A percentile compares a stretch with the other conserved stretches of the same genome.
Evolutionary conservation across 805 yeast species (phyloP).

Genomic region (Kluyveromyces lactis): DNA sequence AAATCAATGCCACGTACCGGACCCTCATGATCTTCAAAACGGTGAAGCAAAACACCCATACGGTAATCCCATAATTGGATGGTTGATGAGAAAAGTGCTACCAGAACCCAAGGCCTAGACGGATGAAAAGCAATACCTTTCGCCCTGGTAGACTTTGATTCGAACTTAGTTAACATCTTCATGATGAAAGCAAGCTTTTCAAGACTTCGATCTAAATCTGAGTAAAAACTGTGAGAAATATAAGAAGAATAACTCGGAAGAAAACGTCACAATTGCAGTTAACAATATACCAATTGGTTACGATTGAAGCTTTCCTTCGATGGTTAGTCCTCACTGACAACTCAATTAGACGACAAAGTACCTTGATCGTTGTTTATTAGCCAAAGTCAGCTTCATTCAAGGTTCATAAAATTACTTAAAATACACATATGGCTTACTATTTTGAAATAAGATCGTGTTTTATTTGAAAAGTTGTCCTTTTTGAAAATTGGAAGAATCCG

Average conservation of each 20-base stretch:
- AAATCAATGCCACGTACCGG: conserved; percentile 93
- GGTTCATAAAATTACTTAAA: too few relatives aligned
- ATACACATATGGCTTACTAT: too few relatives aligned
- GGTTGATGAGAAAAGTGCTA: conserved; percentile 93
- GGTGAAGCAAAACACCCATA: conserved; percentile 94
- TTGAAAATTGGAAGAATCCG: not conserved
- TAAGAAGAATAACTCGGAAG: too few relatives aligned
- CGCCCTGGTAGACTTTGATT: conserved; percentile 95
- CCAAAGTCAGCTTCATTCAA: too few relatives aligned
- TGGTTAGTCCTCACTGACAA: too few relatives aligned
- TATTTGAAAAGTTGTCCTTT: conserved; percentile 6
- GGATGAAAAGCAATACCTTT: conserved; percentile 98
- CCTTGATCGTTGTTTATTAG: too few relatives aligned
- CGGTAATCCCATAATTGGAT: conserved; percentile 99
- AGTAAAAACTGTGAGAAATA: too few relatives aligned
- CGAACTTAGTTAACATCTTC: conserved; percentile 88
- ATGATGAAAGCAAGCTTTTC: conserved; percentile 33
- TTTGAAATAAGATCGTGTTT: conserved; percentile 3
- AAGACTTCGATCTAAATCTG: too few relatives aligned
- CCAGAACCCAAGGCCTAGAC: conserved; percentile 86
- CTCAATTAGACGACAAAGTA: too few relatives aligned
- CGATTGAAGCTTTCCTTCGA: too few relatives aligned
- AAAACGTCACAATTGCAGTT: not conserved
- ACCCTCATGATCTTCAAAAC: conserved; percentile 97
- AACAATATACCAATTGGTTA: not conserved